A percentile compares a stretch with the other conserved stretches of the same genome.
Evolutionary conservation across 2,329 filamentous ascomycete species (phyloP).

Genomic region (Nigrospora sphaerica): DNA sequence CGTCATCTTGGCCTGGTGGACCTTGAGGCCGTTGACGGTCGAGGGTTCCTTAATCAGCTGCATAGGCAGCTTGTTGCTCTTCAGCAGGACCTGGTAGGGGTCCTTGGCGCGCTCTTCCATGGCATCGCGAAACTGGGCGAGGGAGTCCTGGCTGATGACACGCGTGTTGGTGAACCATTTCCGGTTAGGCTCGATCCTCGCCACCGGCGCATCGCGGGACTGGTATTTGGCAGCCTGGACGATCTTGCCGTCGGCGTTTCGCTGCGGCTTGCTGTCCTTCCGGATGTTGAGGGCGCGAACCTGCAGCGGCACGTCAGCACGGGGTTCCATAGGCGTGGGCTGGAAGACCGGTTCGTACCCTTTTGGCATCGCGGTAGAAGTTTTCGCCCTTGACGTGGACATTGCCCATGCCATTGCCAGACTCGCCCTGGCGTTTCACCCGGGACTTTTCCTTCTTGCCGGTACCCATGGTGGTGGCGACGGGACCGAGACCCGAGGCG

Average conservation of each 20-base stretch:
- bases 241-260: constrained; percentile 78
- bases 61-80: constrained; percentile 96
- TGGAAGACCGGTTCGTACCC: too few species aligned
- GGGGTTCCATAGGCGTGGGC: too few species aligned
- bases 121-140: constrained; percentile 81
- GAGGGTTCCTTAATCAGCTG: constrained; percentile 78
- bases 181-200: constrained; percentile 88
- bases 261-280: constrained; percentile 73
- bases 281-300: constrained; percentile 84
- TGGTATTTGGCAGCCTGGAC: constrained; percentile 80
- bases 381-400: constrained; percentile 95
- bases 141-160: constrained; percentile 79
- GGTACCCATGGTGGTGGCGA: constrained; percentile 62
- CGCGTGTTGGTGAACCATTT: constrained; percentile 98
- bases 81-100: constrained; percentile 90
- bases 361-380: constrained; percentile 88
- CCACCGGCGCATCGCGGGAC: constrained; percentile 71
- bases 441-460: constrained; percentile 86
- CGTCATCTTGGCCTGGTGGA: constrained; percentile 90
- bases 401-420: constrained; percentile 81
- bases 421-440: constrained; percentile 78
- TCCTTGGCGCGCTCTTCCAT: constrained; percentile 86
- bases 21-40: constrained; percentile 75
- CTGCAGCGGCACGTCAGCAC: constrained; percentile 23
- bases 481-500: not conserved